phyloP scores from a whole-genome alignment of 2,329 filamentous ascomycete species.

The Aspergillus felis region DNA sequence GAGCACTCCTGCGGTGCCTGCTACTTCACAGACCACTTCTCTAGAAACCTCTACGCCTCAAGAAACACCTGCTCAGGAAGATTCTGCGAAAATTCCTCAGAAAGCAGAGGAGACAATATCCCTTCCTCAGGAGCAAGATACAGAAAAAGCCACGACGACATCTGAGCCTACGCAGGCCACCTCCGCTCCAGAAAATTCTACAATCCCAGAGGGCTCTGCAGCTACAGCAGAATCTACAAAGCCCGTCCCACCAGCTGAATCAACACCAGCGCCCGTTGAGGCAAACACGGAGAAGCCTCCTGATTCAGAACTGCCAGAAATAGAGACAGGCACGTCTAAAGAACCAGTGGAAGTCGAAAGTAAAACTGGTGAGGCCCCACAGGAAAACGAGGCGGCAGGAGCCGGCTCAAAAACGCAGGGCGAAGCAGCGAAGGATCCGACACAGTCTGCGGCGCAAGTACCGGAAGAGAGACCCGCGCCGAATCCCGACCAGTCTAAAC shows the following conservation, averaged over 20 bases:
- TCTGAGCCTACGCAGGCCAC: conserved; percentile 1
- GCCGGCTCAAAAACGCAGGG: not conserved
- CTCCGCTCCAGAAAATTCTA: not conserved
- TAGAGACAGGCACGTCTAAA: not conserved
- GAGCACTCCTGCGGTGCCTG: conserved; percentile 3
- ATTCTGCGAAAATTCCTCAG: conserved; percentile 2
- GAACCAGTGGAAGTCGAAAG: not conserved
- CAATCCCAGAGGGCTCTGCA: not conserved
- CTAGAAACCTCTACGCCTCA: conserved; percentile 4
- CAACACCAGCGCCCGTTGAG: not conserved
- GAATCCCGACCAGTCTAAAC: conserved; percentile 3
- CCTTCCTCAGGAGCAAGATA: not conserved
- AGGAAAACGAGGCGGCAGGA: not conserved
- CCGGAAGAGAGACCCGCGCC: not conserved
- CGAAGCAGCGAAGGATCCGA: not conserved
- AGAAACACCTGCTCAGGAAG: conserved; percentile 6
- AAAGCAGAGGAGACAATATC: not conserved
- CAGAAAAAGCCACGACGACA: not conserved
- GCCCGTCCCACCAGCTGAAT: not conserved
- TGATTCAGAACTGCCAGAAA: not conserved
- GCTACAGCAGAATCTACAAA: not conserved
- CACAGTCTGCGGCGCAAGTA: not conserved
- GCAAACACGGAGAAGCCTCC: not conserved
- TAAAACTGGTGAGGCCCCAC: not conserved
- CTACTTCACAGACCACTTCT: conserved; percentile 7